Conservation (phyloP, 2,329 filamentous ascomycete genomes). For the Dactylellina leptospora region DNA sequence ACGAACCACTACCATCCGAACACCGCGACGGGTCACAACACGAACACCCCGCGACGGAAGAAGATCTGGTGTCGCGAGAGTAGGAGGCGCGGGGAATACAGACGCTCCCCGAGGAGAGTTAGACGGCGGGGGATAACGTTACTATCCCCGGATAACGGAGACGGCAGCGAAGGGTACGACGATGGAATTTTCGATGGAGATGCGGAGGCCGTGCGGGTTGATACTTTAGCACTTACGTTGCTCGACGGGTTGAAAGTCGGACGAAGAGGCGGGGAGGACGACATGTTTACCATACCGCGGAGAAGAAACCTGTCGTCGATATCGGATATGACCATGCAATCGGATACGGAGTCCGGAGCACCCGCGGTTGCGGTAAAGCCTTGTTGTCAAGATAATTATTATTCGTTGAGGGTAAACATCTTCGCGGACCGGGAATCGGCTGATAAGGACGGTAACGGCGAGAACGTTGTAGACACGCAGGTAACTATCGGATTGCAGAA, state of each 20-base stretch:
- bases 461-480: conserved; percentile 1
- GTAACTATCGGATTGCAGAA: conserved; percentile 14
- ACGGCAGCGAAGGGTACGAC: too few species aligned
- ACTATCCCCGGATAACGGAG: too few species aligned
- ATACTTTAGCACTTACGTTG: conserved; percentile 5
- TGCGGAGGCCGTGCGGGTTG: conserved; percentile 4
- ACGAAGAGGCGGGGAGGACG: background rate
- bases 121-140: too few species aligned
- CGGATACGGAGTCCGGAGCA: too few species aligned
- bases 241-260: background rate
- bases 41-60: too few species aligned
- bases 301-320: background rate
- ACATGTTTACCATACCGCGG: background rate
- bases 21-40: too few species aligned
- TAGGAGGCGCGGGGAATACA: too few species aligned
- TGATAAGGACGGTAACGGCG: background rate
- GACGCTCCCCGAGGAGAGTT: too few species aligned
- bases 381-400: background rate
- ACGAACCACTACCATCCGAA: conserved; percentile 15
- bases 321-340: too few species aligned
- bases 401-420: background rate
- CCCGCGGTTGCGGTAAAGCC: conserved; percentile 5
- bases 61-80: too few species aligned
- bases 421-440: background rate
- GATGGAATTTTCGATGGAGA: too few species aligned